Conservation (phyloP, 495 filamentous ascomycete genomes). For the Aspergillus sclerotioniger region DNA sequence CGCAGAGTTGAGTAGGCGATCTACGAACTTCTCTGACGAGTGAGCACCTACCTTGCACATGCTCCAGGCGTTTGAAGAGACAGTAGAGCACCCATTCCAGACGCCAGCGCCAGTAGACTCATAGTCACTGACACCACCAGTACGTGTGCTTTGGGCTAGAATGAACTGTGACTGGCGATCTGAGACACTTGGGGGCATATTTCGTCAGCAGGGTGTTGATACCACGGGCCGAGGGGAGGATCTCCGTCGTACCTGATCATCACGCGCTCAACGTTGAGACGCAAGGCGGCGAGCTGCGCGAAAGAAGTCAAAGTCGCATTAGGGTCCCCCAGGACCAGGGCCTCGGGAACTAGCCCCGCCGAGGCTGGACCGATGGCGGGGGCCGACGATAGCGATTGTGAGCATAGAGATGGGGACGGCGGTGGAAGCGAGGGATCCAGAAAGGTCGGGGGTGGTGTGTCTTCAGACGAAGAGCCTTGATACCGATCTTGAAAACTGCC, state of each 20-base stretch:
- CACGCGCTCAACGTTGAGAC: conserved; percentile 47
- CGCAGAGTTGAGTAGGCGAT: conserved; percentile 7
- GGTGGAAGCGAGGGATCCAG: conserved; percentile 4
- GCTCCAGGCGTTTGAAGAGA: conserved; percentile 38
- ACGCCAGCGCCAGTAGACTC: conserved; percentile 39
- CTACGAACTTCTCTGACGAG: background rate
- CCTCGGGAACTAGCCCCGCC: conserved; percentile 20
- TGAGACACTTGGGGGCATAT: conserved; percentile 43
- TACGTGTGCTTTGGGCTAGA: conserved; percentile 53
- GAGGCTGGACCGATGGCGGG: conserved; percentile 1
- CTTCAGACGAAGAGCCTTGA: conserved; percentile 12
- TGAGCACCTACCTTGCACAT: conserved; percentile 42
- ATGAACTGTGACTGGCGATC: conserved; percentile 58
- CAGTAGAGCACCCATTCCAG: conserved; percentile 44
- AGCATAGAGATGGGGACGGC: conserved; percentile 18
- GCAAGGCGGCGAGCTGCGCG: conserved; percentile 49
- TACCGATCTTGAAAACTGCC: conserved; percentile 2
- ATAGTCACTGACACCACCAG: conserved; percentile 26
- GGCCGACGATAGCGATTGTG: conserved; percentile 8
- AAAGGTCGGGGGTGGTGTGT: background rate
- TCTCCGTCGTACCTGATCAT: conserved; percentile 32
- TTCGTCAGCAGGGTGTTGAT: background rate
- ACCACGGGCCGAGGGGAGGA: conserved; percentile 12
- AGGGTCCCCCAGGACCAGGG: conserved; percentile 25
- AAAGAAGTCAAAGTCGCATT: conserved; percentile 59